Base-by-base conservation (phyloP, 345 rosid genomes). In the Cochlearia excelsa region DNA sequence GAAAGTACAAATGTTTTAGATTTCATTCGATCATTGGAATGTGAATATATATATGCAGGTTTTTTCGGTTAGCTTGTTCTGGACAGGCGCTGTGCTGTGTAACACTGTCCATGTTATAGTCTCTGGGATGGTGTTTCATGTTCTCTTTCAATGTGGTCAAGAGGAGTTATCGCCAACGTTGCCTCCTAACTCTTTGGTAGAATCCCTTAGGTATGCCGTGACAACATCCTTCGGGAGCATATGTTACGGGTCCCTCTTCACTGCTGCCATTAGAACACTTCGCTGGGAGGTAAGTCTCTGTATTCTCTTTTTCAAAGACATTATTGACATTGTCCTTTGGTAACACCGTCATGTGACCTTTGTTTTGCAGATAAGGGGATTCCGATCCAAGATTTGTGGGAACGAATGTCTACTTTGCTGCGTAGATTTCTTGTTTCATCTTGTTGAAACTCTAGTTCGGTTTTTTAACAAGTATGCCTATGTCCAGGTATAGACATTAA, bases 81-180 rank as follows among this genome's bases (percentile, higher is more conserved):
- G 99, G 99, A 88, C 97, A 0, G 99, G 95, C 43, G 99, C 97
- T 48, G 97, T 93, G 49, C 76, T 93, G 9, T 88, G 97, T 59
- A 93, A 93, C 57, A 86, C 91, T 33, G 89, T 93, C 31, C 97
- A 93, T 73, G 99, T 93, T 54, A 89, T 93, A 74, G 99, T 85
- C 26, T 93, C 97, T 38, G 97, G 97, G 42, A 76, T 88, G 81
- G 95, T 93, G 69, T 88, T 89, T 79, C 85, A 86, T 27, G 94
- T 85, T 78, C 94, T 93, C 46, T 81, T 81, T 67, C 89, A 85
- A 63, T 94, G 88, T 67, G 94, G 87, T 53, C 81, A 64, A 75
- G 82, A 76, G 75, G 86, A 76, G 77, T 79, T 95, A 44, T 54
- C 80, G 54, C 23, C 23, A 16, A 75, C 95, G 1, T 78, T 93